phyloP scores from a whole-genome alignment of 768 basidiomycete genomes.

The Tulasnella sp. region DNA sequence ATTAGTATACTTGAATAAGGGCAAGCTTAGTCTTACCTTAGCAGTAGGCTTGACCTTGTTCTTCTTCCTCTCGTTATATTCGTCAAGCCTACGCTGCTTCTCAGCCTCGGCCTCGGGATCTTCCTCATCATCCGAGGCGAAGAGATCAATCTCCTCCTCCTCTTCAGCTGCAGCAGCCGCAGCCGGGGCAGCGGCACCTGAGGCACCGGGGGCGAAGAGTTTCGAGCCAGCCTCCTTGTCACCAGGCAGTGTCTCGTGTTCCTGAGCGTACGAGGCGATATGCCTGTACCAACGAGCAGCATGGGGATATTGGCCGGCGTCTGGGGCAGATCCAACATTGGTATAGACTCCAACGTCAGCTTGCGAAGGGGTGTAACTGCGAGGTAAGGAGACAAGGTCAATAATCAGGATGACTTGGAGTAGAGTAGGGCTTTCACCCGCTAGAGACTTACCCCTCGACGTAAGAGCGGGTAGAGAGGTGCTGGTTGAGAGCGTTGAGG shows the following conservation, averaged over 20 bases:
- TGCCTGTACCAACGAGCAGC: constrained; percentile 92
- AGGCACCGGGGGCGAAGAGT: constrained; percentile 60
- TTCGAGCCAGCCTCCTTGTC: constrained; percentile 80
- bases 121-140: constrained; percentile 81
- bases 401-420: constrained; percentile 17
- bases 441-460: constrained; percentile 77
- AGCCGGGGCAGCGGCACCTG: constrained; percentile 48
- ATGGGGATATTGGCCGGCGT: constrained; percentile 67
- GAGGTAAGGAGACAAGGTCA: constrained; percentile 32
- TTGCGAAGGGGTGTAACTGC: constrained; percentile 87
- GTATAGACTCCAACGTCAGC: constrained; percentile 94
- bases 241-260: constrained; percentile 78
- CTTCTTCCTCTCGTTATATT: constrained; percentile 92
- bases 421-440: background rate
- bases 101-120: constrained; percentile 91
- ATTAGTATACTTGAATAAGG: background rate
- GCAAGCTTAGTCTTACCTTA: constrained; percentile 59
- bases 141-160: constrained; percentile 83
- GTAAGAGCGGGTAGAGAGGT: constrained; percentile 86
- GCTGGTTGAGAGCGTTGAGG: constrained; percentile 68
- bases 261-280: constrained; percentile 82
- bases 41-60: constrained; percentile 83
- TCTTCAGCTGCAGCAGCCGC: constrained; percentile 56
- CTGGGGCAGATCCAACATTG: constrained; percentile 68
- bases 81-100: constrained; percentile 50